These are phyloP conservation scores for Kluyveromyces lactis DNA, from an alignment of 805 yeast species.

Conservation along the genomic window DNA sequence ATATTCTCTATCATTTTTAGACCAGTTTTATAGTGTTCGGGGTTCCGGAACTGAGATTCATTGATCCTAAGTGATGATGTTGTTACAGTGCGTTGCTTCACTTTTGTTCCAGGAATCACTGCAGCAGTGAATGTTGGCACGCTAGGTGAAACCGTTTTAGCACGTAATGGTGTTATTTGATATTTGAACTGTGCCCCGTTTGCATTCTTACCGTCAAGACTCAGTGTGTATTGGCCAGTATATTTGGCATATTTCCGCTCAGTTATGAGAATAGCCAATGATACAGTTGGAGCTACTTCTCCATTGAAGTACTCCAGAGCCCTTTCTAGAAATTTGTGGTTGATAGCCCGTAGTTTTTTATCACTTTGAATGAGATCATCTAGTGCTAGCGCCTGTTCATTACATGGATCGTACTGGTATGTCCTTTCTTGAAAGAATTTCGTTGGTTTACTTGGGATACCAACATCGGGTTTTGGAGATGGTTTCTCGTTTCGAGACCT, in stretches of 20 bases:
- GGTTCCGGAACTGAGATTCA: conserved; percentile 6
- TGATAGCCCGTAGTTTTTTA: conserved; percentile 28
- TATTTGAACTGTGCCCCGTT: too few species aligned
- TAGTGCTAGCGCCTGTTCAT: conserved; percentile 29
- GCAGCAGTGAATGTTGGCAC: too few species aligned
- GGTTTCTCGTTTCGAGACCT: neutral
- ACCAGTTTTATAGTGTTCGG: conserved; percentile 9
- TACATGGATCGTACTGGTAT: conserved; percentile 15
- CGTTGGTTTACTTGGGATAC: conserved; percentile 3
- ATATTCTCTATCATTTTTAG: conserved; percentile 14
- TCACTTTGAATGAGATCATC: conserved; percentile 29
- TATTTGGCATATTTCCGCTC: conserved; percentile 25
- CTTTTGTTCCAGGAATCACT: too few species aligned
- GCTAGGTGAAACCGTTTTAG: too few species aligned
- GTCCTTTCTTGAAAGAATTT: neutral
- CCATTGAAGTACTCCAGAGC: conserved; percentile 40
- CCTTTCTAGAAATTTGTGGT: conserved; percentile 32
- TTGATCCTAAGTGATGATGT: neutral
- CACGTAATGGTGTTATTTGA: too few species aligned
- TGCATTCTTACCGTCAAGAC: neutral
- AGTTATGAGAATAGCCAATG: conserved; percentile 27
- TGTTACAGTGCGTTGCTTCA: neutral
- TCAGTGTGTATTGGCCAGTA: conserved; percentile 14
- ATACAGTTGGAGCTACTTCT: conserved; percentile 32
- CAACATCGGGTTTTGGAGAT: neutral